Percentiles rank a stretch among this genome's conserved stretches.
These are phyloP conservation scores for Sporodiniella umbellata DNA, from an alignment of 371 early-diverging fungal genomes.

Conservation along the genomic window DNA sequence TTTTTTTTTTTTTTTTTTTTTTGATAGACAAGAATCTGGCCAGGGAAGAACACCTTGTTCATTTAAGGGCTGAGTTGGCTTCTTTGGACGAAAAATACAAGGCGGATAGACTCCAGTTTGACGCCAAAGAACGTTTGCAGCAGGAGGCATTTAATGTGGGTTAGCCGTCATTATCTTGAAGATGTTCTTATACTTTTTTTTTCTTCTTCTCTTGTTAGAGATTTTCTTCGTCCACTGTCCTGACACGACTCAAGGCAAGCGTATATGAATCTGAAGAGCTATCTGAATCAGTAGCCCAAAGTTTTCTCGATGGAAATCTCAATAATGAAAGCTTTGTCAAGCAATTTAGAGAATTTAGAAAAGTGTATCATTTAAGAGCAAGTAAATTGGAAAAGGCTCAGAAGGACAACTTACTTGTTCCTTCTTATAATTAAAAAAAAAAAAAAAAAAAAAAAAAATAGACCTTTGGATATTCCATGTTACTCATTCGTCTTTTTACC, in stretches of 20 bases:
- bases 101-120: slow-evolving; percentile 34
- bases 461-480: too few species aligned
- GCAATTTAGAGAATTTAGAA: slow-evolving; percentile 57
- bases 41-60: slow-evolving; percentile 40
- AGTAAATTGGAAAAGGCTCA: slow-evolving; percentile 58
- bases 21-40: slow-evolving; percentile 47
- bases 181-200: neutral
- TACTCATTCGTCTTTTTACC: too few species aligned
- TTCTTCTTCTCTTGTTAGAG: slow-evolving; percentile 28
- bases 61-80: slow-evolving; percentile 38
- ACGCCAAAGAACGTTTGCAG: slow-evolving; percentile 50
- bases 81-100: slow-evolving; percentile 37
- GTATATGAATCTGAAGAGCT: slow-evolving; percentile 61
- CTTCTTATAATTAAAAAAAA: slow-evolving; percentile 12
- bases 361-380: slow-evolving; percentile 61
- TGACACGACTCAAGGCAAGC: slow-evolving; percentile 52
- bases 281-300: slow-evolving; percentile 59
- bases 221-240: slow-evolving; percentile 55
- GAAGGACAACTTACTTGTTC: slow-evolving; percentile 28
- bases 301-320: slow-evolving; percentile 57
- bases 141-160: slow-evolving; percentile 57
- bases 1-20: neutral
- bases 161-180: neutral
- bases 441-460: too few species aligned
- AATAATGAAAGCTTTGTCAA: slow-evolving; percentile 58